Evolutionary conservation across 1,139 yeast genomes (phyloP).

Genomic region (Yamadazyma sp.): DNA sequence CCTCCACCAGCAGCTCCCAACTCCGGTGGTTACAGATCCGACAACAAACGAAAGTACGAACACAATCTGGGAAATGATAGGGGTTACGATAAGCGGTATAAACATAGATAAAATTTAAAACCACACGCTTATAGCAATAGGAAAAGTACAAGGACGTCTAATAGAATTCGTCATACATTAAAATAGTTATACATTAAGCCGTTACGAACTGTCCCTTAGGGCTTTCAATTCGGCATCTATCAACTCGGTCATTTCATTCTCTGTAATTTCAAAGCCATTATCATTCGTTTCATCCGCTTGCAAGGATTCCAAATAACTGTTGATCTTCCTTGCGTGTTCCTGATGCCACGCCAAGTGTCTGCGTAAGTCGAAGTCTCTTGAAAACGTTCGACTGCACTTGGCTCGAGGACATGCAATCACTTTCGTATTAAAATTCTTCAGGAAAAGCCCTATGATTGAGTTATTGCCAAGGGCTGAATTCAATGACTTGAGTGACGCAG

Average conservation of each 20-base stretch:
- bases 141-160: too few relatives aligned
- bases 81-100: slow-evolving; percentile 21
- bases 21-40: slow-evolving; percentile 11
- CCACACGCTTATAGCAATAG: neutral
- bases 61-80: slow-evolving; percentile 21
- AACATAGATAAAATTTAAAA: slow-evolving; percentile 19
- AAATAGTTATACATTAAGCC: too few relatives aligned
- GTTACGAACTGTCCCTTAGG: slow-evolving; percentile 3
- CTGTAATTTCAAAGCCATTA: slow-evolving; percentile 14
- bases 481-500: slow-evolving; percentile 28
- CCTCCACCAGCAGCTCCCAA: slow-evolving; percentile 26
- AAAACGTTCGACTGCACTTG: slow-evolving; percentile 49
- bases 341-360: slow-evolving; percentile 62
- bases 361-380: slow-evolving; percentile 46
- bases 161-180: too few relatives aligned
- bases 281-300: slow-evolving; percentile 10
- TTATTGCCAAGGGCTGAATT: slow-evolving; percentile 22
- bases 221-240: slow-evolving; percentile 31
- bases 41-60: slow-evolving; percentile 29
- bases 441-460: slow-evolving; percentile 35
- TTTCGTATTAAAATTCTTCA: slow-evolving; percentile 32
- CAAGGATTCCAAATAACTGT: slow-evolving; percentile 30
- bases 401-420: slow-evolving; percentile 44
- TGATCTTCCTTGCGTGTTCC: slow-evolving; percentile 12
- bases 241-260: slow-evolving; percentile 27